These are phyloP conservation scores for Jaltomata sinuosa DNA, from an alignment of 257 asterid genomes.

Conservation along the genomic window DNA sequence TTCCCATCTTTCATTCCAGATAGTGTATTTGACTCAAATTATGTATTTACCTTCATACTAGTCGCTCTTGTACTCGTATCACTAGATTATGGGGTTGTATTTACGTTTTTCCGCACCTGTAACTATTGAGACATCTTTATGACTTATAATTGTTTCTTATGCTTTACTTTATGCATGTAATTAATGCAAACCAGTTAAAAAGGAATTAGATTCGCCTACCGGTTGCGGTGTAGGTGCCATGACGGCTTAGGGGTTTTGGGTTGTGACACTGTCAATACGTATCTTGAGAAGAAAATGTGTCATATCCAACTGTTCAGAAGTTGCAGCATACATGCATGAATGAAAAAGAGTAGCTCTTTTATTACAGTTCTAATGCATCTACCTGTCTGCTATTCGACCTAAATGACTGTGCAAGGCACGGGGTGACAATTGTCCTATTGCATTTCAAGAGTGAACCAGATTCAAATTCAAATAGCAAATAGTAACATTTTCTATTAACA, in stretches of 20 bases:
- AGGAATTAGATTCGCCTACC: background rate
- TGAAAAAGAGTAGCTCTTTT: background rate
- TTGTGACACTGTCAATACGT: background rate
- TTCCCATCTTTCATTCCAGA: background rate
- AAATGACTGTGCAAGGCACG: background rate
- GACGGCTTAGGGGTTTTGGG: background rate
- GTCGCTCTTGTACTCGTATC: background rate
- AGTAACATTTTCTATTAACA: background rate
- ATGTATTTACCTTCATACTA: background rate
- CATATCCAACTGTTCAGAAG: background rate
- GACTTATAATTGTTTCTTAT: background rate
- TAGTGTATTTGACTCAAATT: background rate
- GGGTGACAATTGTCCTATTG: background rate
- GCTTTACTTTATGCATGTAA: background rate
- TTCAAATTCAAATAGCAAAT: background rate
- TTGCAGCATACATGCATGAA: background rate
- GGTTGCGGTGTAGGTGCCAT: background rate
- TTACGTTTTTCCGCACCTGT: background rate
- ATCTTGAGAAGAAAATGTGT: background rate
- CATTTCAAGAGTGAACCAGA: background rate
- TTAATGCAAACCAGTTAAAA: background rate
- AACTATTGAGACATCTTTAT: background rate
- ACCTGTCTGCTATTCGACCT: background rate
- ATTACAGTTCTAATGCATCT: background rate
- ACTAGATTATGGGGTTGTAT: background rate